Percentiles rank a stretch among this genome's conserved stretches.
Evolutionary conservation across 2,329 filamentous ascomycete genomes (phyloP).

Genomic region (Exophiala spinifera): DNA sequence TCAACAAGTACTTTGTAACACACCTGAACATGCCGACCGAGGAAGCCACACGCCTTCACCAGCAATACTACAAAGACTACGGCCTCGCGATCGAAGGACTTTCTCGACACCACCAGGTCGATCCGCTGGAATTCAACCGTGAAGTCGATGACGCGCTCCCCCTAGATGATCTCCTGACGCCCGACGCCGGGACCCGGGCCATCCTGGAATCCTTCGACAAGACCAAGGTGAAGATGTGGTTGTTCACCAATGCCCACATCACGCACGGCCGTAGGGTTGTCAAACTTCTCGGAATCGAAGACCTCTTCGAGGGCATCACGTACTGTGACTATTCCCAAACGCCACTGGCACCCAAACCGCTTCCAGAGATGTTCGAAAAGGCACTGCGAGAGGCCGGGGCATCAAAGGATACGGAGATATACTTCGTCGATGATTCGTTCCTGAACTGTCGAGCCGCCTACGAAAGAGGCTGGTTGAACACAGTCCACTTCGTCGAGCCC

Average conservation of each 20-base stretch:
- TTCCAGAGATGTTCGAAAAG: constrained; percentile 77
- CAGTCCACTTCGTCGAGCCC: constrained; percentile 80
- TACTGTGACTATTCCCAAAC: constrained; percentile 81
- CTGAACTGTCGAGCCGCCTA: constrained; percentile 76
- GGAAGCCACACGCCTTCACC: constrained; percentile 82
- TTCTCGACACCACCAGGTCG: constrained; percentile 89
- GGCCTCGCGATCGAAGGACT: constrained; percentile 96
- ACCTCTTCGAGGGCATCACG: constrained; percentile 90
- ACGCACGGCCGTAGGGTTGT: constrained; percentile 83
- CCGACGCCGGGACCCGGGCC: constrained; percentile 68
- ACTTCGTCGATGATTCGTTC: constrained; percentile 90
- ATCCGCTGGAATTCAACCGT: constrained; percentile 88
- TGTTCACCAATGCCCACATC: constrained; percentile 94
- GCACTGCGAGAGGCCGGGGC: constrained; percentile 82
- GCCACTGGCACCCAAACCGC: constrained; percentile 82
- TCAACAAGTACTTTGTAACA: constrained; percentile 62
- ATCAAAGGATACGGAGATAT: constrained; percentile 68
- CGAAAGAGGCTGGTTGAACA: constrained; percentile 73
- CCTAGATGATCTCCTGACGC: constrained; percentile 77
- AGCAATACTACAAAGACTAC: constrained; percentile 92
- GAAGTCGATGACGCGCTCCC: constrained; percentile 94
- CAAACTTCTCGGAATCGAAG: constrained; percentile 73
- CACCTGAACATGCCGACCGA: constrained; percentile 71
- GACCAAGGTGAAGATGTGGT: constrained; percentile 81
- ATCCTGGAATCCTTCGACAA: constrained; percentile 80